Evolutionary conservation across 148 eudicot genomes (phyloP).

Genomic region (Rhododendron kiyosumense): DNA sequence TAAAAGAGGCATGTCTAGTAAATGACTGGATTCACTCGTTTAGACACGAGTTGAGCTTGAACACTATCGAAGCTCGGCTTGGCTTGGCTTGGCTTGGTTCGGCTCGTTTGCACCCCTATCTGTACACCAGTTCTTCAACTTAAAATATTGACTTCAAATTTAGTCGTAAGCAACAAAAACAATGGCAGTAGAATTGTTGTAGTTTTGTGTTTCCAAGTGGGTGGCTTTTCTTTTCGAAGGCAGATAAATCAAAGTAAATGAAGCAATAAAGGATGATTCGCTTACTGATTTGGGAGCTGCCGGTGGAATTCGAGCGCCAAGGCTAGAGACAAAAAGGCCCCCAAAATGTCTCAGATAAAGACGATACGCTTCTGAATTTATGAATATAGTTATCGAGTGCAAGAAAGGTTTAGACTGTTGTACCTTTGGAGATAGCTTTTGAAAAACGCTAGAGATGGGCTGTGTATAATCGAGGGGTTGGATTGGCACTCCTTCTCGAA

Average conservation of each 20-base stretch:
- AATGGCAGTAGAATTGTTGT: background rate
- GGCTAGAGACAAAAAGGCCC: conserved; percentile 12
- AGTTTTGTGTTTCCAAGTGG: background rate
- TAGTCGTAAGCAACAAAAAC: background rate
- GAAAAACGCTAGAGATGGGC: conserved; percentile 49
- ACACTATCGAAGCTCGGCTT: too few species aligned
- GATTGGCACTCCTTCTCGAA: conserved; percentile 44
- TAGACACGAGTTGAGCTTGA: too few species aligned
- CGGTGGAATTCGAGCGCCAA: conserved; percentile 25
- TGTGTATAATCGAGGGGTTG: conserved; percentile 42
- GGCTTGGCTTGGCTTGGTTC: too few species aligned
- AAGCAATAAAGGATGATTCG: background rate
- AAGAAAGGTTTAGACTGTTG: background rate
- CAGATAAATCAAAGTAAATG: background rate
- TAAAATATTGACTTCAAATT: background rate
- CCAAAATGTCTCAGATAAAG: background rate
- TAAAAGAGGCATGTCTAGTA: too few species aligned
- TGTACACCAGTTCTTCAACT: background rate
- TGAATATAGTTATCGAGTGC: background rate
- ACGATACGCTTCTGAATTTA: background rate
- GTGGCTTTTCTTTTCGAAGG: background rate
- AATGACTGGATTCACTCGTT: too few species aligned
- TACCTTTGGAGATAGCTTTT: conserved; percentile 43
- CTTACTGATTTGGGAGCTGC: conserved; percentile 14
- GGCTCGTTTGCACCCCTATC: too few species aligned